A percentile compares a stretch with the other conserved stretches of the same genome.
Evolutionary conservation across 495 filamentous ascomycete species (phyloP).

Genomic region (Aspergillus wentii): DNA sequence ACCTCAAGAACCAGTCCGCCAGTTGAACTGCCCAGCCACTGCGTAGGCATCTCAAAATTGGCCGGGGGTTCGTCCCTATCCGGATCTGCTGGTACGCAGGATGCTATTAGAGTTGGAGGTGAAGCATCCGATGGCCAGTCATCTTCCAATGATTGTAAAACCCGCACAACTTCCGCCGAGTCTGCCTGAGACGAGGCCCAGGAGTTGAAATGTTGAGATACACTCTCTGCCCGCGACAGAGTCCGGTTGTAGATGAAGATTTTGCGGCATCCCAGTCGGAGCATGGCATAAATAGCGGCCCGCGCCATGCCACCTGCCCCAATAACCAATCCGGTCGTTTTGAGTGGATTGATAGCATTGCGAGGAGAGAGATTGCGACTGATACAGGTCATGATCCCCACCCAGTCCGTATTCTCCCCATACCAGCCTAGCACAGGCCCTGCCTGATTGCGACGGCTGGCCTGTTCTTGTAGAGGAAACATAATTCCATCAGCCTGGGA

Average conservation of each 20-base stretch:
- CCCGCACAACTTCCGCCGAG: constrained; percentile 50
- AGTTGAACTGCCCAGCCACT: constrained; percentile 72
- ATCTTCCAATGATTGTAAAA: constrained; percentile 53
- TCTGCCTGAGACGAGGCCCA: constrained; percentile 43
- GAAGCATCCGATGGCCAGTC: constrained; percentile 61
- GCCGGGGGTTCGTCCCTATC: constrained; percentile 58
- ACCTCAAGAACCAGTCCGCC: constrained; percentile 78
- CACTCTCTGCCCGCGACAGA: constrained; percentile 51
- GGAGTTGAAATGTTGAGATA: constrained; percentile 68
- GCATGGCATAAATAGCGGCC: constrained; percentile 73
- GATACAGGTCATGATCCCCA: constrained; percentile 65
- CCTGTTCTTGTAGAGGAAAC: constrained; percentile 56
- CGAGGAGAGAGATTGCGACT: constrained; percentile 72
- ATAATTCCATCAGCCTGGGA: constrained; percentile 57
- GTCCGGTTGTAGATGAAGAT: constrained; percentile 81
- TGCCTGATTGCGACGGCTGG: constrained; percentile 59
- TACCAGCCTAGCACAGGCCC: constrained; percentile 65
- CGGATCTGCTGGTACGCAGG: constrained; percentile 68
- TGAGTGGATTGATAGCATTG: constrained; percentile 65
- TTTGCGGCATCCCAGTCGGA: constrained; percentile 70
- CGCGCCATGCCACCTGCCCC: constrained; percentile 82
- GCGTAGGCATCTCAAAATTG: constrained; percentile 68
- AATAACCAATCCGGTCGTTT: constrained; percentile 66
- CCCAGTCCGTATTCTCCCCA: constrained; percentile 85
- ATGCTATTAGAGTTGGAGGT: constrained; percentile 70